Conservation (phyloP, 2,329 filamentous ascomycete genomes). For the Scopulariopsis brevicaulis region DNA sequence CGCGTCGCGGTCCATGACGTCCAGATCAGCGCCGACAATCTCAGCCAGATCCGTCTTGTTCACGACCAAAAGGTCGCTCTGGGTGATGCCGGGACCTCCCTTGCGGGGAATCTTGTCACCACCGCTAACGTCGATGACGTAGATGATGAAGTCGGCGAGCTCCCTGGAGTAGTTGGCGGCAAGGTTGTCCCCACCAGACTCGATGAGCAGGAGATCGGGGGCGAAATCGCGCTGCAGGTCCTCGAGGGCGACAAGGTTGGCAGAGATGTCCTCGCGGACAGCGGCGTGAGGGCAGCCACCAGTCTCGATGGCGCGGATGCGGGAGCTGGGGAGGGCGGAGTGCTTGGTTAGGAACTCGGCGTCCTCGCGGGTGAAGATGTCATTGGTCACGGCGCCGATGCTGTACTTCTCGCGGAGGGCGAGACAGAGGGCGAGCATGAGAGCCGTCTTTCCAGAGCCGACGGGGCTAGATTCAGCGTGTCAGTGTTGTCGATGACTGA, state of each 20-base stretch:
- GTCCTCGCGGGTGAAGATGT: slow-evolving; percentile 98
- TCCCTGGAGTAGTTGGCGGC: slow-evolving; percentile 95
- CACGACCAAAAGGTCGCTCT: slow-evolving; percentile 84
- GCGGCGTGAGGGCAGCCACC: slow-evolving; percentile 95
- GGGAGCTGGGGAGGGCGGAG: slow-evolving; percentile 66
- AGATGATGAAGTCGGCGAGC: slow-evolving; percentile 94
- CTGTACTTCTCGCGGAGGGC: slow-evolving; percentile 71
- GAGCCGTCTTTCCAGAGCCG: slow-evolving; percentile 90
- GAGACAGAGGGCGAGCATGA: slow-evolving; percentile 89
- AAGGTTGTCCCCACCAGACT: slow-evolving; percentile 91
- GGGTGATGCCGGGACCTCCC: slow-evolving; percentile 92
- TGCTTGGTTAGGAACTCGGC: slow-evolving; percentile 91
- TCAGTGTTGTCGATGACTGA: slow-evolving; percentile 7
- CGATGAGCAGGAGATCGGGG: slow-evolving; percentile 81
- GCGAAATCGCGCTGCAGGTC: slow-evolving; percentile 72
- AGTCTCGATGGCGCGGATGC: slow-evolving; percentile 94
- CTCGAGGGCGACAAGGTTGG: slow-evolving; percentile 87
- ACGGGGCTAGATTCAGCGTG: slow-evolving; percentile 57
- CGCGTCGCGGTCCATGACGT: slow-evolving; percentile 90
- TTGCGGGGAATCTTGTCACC: slow-evolving; percentile 96
- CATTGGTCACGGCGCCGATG: slow-evolving; percentile 93
- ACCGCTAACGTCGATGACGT: slow-evolving; percentile 93
- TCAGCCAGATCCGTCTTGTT: slow-evolving; percentile 96
- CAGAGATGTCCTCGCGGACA: slow-evolving; percentile 90
- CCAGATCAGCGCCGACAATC: slow-evolving; percentile 79